A percentile compares a stretch with the other conserved stretches of the same genome.
phyloP scores from a whole-genome alignment of 2,329 filamentous ascomycete species.

The Monosporascus sp. region DNA sequence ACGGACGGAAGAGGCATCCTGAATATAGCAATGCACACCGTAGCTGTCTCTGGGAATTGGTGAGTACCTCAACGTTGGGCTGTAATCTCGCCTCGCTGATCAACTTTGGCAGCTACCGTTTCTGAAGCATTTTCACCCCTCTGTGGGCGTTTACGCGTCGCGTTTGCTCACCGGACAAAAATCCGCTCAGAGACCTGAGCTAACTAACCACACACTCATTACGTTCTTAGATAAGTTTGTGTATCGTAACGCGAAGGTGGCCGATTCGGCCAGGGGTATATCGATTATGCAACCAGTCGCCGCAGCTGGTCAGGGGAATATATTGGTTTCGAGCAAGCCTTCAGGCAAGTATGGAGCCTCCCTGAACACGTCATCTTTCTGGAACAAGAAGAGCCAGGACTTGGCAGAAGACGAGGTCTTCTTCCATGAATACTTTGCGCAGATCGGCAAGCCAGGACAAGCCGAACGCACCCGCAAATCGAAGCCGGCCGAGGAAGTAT shows the following conservation, averaged over 20 bases:
- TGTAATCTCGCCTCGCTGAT: background rate
- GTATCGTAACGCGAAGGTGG: conserved; percentile 86
- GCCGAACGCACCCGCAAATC: conserved; percentile 51
- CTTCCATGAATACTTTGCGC: conserved; percentile 95
- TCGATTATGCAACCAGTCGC: conserved; percentile 95
- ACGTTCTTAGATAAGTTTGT: conserved; percentile 97
- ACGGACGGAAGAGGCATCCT: conserved; percentile 86
- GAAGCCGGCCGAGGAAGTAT: conserved; percentile 45
- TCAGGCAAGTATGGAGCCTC: conserved; percentile 30
- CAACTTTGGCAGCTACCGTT: conserved; percentile 46
- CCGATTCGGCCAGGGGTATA: conserved; percentile 62
- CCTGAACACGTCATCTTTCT: conserved; percentile 86
- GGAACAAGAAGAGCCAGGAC: conserved; percentile 82
- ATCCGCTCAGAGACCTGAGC: conserved; percentile 81
- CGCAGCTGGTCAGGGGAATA: conserved; percentile 48
- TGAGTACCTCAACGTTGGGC: conserved; percentile 35
- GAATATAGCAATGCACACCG: conserved; percentile 89
- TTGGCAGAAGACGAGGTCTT: conserved; percentile 91
- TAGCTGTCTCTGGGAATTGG: conserved; percentile 88
- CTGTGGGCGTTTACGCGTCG: conserved; percentile 77
- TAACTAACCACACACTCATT: conserved; percentile 84
- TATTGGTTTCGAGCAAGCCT: conserved; percentile 49
- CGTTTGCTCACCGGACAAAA: conserved; percentile 64
- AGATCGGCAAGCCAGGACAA: conserved; percentile 59
- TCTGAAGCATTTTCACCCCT: conserved; percentile 83